These are phyloP conservation scores for Bacidia rubella DNA, from an alignment of 495 filamentous ascomycete species.

Conservation along the genomic window DNA sequence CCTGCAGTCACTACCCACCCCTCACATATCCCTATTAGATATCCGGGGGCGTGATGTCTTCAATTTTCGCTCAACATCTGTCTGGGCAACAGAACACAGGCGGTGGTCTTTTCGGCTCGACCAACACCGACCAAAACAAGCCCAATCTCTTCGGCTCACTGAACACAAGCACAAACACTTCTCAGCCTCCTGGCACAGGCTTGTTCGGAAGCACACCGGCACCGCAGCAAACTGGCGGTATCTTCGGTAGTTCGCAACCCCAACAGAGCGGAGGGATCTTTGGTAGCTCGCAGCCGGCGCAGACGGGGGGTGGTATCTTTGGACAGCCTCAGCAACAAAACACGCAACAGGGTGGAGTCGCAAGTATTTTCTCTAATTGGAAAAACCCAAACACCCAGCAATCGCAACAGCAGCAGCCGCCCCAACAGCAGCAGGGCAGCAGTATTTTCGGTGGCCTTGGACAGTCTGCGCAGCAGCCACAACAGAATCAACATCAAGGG, in stretches of 20 bases:
- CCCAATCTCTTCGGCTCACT: slow-evolving; percentile 19
- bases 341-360: slow-evolving; percentile 1
- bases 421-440: slow-evolving; percentile 24
- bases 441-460: slow-evolving; percentile 22
- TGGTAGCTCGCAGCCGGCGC: slow-evolving; percentile 20
- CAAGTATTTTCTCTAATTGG: slow-evolving; percentile 15
- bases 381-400: slow-evolving; percentile 12
- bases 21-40: slow-evolving; percentile 7
- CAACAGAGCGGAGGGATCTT: slow-evolving; percentile 28
- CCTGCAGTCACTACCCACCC: background rate
- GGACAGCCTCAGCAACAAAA: slow-evolving; percentile 26
- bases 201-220: slow-evolving; percentile 24
- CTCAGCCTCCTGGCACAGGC: slow-evolving; percentile 6
- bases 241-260: slow-evolving; percentile 16
- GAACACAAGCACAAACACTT: slow-evolving; percentile 2
- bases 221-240: slow-evolving; percentile 22
- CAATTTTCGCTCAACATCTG: background rate
- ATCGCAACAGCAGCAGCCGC: slow-evolving; percentile 29
- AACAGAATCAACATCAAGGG: slow-evolving; percentile 27
- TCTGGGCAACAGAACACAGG: background rate
- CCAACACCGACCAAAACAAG: background rate
- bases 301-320: slow-evolving; percentile 23
- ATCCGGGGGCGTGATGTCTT: background rate
- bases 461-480: slow-evolving; percentile 15
- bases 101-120: background rate